A percentile compares a stretch with the other conserved stretches of the same genome.
These are phyloP conservation scores for Neobulgaria alba DNA, from an alignment of 2,329 filamentous ascomycete species.

Conservation along the genomic window DNA sequence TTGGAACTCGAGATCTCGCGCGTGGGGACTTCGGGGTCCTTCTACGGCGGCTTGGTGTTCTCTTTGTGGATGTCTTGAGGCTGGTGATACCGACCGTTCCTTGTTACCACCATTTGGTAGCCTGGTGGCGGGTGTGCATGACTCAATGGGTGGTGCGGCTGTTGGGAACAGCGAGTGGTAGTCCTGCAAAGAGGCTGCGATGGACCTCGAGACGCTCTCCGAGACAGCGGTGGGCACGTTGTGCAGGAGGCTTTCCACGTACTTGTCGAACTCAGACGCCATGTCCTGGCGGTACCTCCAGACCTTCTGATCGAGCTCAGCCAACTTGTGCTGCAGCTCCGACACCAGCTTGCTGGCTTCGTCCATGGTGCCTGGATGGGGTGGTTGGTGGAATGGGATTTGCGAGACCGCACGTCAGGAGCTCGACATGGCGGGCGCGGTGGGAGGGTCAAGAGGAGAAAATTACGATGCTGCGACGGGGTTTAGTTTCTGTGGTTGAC, in stretches of 20 bases:
- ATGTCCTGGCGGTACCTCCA: conserved; percentile 47
- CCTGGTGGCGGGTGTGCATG: conserved; percentile 18
- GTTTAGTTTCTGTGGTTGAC: background rate
- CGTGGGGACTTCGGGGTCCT: conserved; percentile 38
- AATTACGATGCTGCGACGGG: background rate
- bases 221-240: conserved; percentile 39
- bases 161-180: conserved; percentile 23
- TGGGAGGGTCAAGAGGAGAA: background rate
- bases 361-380: conserved; percentile 32
- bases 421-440: background rate
- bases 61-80: conserved; percentile 12
- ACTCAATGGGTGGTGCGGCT: conserved; percentile 13
- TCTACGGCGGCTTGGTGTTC: conserved; percentile 28
- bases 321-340: conserved; percentile 29
- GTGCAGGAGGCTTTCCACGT: conserved; percentile 42
- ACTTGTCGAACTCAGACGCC: conserved; percentile 47
- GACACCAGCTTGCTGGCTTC: conserved; percentile 38
- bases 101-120: conserved; percentile 6
- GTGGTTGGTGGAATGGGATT: background rate
- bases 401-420: background rate
- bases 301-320: conserved; percentile 49
- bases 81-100: conserved; percentile 18
- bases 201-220: conserved; percentile 37
- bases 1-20: conserved; percentile 50
- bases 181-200: conserved; percentile 25